Evolutionary conservation across 192 early-diverging fungal species (phyloP).

Genomic region (Backusella morwellensis): DNA sequence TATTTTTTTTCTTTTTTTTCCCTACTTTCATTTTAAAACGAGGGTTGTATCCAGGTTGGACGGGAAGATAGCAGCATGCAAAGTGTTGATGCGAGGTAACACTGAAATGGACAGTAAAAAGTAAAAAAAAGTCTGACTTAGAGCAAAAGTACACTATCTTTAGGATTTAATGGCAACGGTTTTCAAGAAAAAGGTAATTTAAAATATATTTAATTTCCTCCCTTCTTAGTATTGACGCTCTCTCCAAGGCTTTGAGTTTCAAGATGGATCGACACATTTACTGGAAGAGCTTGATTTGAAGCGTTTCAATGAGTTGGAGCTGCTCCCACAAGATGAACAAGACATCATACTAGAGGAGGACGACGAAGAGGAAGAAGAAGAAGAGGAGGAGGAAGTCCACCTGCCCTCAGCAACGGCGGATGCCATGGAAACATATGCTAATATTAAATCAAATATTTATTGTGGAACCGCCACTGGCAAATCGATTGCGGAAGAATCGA

Average conservation of each 20-base stretch:
- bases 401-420: conserved; percentile 44
- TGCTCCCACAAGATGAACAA: neutral
- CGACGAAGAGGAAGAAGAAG: neutral
- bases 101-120: neutral
- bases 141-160: neutral
- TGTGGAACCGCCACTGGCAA: conserved; percentile 68
- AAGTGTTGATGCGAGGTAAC: conserved; percentile 13
- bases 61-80: conserved; percentile 12
- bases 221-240: neutral
- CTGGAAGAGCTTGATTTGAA: neutral
- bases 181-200: neutral
- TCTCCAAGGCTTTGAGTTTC: neutral
- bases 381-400: neutral
- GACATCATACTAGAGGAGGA: neutral
- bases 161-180: conserved; percentile 3
- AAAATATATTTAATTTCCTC: neutral
- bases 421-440: conserved; percentile 59
- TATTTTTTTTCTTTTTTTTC: neutral
- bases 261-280: neutral
- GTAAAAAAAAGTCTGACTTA: neutral
- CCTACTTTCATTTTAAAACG: neutral
- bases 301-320: neutral
- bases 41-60: neutral
- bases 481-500: conserved; percentile 65
- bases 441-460: conserved; percentile 70